phyloP scores from a whole-genome alignment of 2,329 filamentous ascomycete genomes.

The Nemania serpens region DNA sequence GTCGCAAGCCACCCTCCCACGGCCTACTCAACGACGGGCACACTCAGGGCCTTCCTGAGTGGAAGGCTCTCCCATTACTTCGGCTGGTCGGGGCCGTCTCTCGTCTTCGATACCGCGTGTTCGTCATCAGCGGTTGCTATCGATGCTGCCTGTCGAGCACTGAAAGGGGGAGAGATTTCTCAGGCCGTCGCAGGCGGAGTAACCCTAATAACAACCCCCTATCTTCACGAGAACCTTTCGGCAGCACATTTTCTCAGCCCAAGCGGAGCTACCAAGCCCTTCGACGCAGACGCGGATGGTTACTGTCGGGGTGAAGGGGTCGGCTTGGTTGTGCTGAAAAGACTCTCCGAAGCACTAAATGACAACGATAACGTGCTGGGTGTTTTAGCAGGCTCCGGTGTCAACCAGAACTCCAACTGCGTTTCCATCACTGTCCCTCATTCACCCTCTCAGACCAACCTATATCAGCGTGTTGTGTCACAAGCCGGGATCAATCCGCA shows the following conservation, averaged over 20 bases:
- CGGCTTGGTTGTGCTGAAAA: conserved; percentile 53
- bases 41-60: conserved; percentile 33
- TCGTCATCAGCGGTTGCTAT: conserved; percentile 45
- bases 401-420: conserved; percentile 48
- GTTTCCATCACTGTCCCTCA: conserved; percentile 49
- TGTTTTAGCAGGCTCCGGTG: conserved; percentile 44
- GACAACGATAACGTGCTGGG: conserved; percentile 53
- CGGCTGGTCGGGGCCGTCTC: conserved; percentile 41
- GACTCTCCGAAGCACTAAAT: conserved; percentile 48
- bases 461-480: conserved; percentile 40
- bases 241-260: conserved; percentile 41
- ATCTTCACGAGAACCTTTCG: no score
- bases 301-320: conserved; percentile 59
- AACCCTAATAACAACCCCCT: no score
- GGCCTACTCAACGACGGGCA: conserved; percentile 27
- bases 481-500: conserved; percentile 30
- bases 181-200: conserved; percentile 44
- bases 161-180: conserved; percentile 39
- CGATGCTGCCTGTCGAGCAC: conserved; percentile 42
- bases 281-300: conserved; percentile 52
- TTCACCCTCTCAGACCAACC: conserved; percentile 33
- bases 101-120: conserved; percentile 44
- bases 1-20: not conserved
- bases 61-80: conserved; percentile 43
- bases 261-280: conserved; percentile 39